Conservation (phyloP, 2,329 filamentous ascomycete species). For the Fusarium buharicum region DNA sequence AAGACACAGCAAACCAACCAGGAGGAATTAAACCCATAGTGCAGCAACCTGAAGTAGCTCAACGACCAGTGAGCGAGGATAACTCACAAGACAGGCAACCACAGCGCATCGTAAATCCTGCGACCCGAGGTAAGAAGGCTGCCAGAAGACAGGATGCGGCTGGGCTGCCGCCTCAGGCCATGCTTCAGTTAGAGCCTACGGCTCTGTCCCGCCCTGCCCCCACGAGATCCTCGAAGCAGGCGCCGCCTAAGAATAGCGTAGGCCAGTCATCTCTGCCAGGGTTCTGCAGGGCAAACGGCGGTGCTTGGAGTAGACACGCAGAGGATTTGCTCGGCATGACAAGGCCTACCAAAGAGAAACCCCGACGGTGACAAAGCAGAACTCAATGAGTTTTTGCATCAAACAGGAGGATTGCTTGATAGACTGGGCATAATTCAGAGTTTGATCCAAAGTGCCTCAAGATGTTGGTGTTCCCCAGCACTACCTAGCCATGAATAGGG, state of each 20-base stretch:
- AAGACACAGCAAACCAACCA: neutral
- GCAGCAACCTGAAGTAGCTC: slow-evolving; percentile 6
- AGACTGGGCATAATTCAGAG: neutral
- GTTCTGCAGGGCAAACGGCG: slow-evolving; percentile 63
- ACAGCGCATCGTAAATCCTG: slow-evolving; percentile 57
- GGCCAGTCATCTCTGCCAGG: slow-evolving; percentile 49
- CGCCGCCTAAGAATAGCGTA: neutral
- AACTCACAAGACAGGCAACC: slow-evolving; percentile 22
- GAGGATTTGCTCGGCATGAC: slow-evolving; percentile 72
- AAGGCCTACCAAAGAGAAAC: slow-evolving; percentile 56
- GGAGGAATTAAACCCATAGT: neutral
- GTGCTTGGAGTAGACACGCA: slow-evolving; percentile 76
- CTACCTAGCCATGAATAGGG: neutral
- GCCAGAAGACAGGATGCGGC: slow-evolving; percentile 63
- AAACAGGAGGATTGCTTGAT: neutral
- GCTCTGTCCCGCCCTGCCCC: slow-evolving; percentile 20
- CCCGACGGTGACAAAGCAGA: slow-evolving; percentile 7
- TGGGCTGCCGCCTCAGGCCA: slow-evolving; percentile 57
- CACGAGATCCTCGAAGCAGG: slow-evolving; percentile 1
- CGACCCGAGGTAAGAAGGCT: slow-evolving; percentile 64
- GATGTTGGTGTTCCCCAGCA: neutral
- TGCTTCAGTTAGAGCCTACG: slow-evolving; percentile 52
- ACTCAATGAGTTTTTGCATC: neutral
- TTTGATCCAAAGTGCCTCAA: neutral
- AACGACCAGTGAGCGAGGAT: slow-evolving; percentile 3